A percentile compares a stretch with the other conserved stretches of the same genome.
Evolutionary conservation across 208 protist species (phyloP).

Genomic region (Leishmania tarentolae): DNA sequence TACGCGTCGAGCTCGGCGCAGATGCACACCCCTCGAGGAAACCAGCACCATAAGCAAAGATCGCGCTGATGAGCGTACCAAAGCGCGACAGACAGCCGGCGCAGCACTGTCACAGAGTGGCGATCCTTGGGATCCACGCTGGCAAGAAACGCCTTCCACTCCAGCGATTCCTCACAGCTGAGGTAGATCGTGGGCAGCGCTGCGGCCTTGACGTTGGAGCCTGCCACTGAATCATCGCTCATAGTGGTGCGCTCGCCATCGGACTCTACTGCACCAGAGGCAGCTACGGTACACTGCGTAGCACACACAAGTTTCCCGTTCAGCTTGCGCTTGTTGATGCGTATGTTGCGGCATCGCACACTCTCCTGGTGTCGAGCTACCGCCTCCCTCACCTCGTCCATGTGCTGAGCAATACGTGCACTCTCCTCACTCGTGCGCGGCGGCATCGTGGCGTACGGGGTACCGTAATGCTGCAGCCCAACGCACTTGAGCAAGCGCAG

Average conservation of each 20-base stretch:
- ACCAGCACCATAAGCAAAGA: conserved; percentile 83
- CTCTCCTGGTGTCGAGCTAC: conserved; percentile 32
- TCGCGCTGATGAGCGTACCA: conserved; percentile 49
- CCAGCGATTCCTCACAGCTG: conserved; percentile 54
- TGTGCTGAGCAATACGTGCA: conserved; percentile 25
- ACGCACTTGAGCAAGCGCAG: conserved; percentile 51
- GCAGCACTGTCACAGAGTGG: conserved; percentile 52
- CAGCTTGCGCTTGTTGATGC: conserved; percentile 17
- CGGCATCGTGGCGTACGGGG: conserved; percentile 41
- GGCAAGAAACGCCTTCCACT: conserved; percentile 68
- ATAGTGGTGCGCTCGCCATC: not conserved
- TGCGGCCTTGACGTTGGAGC: not conserved
- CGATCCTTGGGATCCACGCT: conserved; percentile 37
- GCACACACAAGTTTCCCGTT: conserved; percentile 8
- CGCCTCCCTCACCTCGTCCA: conserved; percentile 8
- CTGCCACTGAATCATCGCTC: not conserved
- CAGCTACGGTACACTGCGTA: conserved; percentile 7
- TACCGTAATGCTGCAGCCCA: conserved; percentile 61
- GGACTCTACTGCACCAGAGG: not conserved
- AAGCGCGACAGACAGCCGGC: conserved; percentile 53
- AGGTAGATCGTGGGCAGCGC: conserved; percentile 55
- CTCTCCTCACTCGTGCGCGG: conserved; percentile 31
- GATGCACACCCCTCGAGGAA: conserved; percentile 64
- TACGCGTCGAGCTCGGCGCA: conserved; percentile 58
- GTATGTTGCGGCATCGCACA: conserved; percentile 25